phyloP scores from a whole-genome alignment of 1,139 yeast genomes.

The Suhomyces bribrorum region DNA sequence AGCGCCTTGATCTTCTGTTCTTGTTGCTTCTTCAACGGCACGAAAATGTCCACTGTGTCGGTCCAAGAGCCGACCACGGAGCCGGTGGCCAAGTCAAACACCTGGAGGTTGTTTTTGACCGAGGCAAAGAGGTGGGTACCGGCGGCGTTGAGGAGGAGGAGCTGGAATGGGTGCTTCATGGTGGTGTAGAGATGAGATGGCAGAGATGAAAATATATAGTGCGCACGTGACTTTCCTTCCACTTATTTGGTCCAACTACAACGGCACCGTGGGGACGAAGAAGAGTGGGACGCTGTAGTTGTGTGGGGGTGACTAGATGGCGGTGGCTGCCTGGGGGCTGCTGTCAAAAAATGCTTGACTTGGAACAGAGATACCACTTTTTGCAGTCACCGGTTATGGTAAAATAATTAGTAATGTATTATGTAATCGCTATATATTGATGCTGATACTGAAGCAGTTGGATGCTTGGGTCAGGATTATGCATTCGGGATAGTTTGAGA shows the following conservation, averaged over 20 bases:
- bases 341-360: no score
- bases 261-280: no score
- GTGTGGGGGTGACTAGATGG: no score
- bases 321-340: no score
- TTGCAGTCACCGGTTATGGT: no score
- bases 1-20: constrained; percentile 36
- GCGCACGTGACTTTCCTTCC: constrained; percentile 1
- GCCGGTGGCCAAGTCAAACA: constrained; percentile 40
- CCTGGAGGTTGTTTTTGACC: constrained; percentile 57
- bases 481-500: no score
- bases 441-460: no score
- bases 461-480: no score
- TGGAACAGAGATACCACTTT: no score
- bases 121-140: constrained; percentile 55
- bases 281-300: no score
- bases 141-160: constrained; percentile 41
- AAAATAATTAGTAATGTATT: no score
- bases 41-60: constrained; percentile 51
- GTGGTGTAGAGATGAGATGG: constrained; percentile 1
- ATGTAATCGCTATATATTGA: no score
- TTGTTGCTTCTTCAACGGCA: constrained; percentile 47
- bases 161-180: constrained; percentile 73
- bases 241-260: not conserved
- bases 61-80: constrained; percentile 54
- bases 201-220: not conserved